Base-by-base conservation (phyloP, 192 early-diverging fungal species). In the Linnemannia hyalina region DNA sequence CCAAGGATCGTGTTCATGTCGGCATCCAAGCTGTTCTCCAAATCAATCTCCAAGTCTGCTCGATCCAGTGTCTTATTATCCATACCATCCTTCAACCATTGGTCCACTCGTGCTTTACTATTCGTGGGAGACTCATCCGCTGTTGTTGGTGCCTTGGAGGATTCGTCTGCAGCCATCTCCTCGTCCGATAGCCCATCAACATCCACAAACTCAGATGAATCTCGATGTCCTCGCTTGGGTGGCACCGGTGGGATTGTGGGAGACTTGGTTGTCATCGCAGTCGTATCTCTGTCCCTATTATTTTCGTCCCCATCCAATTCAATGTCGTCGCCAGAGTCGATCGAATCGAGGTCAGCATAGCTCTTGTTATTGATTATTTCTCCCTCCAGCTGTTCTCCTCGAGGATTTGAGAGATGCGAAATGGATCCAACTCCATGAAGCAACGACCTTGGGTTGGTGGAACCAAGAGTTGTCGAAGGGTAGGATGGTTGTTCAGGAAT, bases 1-100 rank as follows among this genome's bases (percentile, higher is more conserved):
- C 83, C 83, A 11, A 85, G 74, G 36, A 85, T 85, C 69, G 74
- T 42, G 22, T 70, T 55, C 83, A 85, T 80, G 42, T 85, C 83
- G 4, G 70, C 75, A 35, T 80, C 83, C 0, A 76, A 29, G 1
- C 75, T 46, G 36, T 57, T 52, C 6, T 54, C 69, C n/a, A 76
- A 13, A 2, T 80, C 78, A 40, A 69, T 41, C 38, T 57, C 69
- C 16, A 29, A 38, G 23, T 32, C 22, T 5, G n/a, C 32, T 41
- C 70, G 36, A 15, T 71, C 70, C 5, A 13, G 3, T 7, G 44
- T 41, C 42, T 46, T 46, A 46, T 73, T 46, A 26, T 44, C 71
- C 23, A 49, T 15, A 46, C 71, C 42, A 13, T 15, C 1, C 23
- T 46, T 41, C n/a, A 73, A 46, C 41, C 40, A 29, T 46, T 23